A percentile compares a stretch with the other conserved stretches of the same genome.
Evolutionary conservation across 225 moss, liverwort and hornwort genomes (phyloP).

Genomic region (Pleurozium schreberi): DNA sequence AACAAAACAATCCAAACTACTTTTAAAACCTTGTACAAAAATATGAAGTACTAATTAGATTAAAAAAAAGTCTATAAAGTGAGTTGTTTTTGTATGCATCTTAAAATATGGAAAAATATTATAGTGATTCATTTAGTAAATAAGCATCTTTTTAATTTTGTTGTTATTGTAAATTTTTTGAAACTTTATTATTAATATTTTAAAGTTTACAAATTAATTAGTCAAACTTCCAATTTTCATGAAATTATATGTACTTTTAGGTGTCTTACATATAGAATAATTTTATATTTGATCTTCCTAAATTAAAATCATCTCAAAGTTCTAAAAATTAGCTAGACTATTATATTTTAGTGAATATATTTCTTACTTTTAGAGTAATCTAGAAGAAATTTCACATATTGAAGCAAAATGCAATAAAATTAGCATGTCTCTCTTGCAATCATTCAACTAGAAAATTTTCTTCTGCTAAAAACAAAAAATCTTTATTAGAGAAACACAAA

Average conservation of each 20-base stretch:
- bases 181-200: background rate
- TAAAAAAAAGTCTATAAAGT: background rate
- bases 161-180: accelerated
- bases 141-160: background rate
- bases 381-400: background rate
- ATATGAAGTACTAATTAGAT: background rate
- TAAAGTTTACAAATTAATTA: background rate
- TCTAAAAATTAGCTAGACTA: background rate
- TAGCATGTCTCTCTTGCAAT: background rate
- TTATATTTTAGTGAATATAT: background rate
- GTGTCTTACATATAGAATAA: background rate
- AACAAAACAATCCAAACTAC: background rate
- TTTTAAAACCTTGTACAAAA: background rate
- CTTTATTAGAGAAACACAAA: too few relatives aligned
- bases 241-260: background rate
- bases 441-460: background rate
- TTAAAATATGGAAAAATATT: background rate
- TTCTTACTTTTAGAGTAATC: background rate
- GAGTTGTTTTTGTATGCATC: background rate
- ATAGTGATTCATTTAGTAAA: background rate
- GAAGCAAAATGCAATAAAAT: background rate
- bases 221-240: background rate
- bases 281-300: background rate
- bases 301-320: background rate
- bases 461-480: background rate